A percentile compares a stretch with the other conserved stretches of the same genome.
These are phyloP conservation scores for Cucumis hystrix DNA, from an alignment of 306 rosid species.

Conservation along the genomic window DNA sequence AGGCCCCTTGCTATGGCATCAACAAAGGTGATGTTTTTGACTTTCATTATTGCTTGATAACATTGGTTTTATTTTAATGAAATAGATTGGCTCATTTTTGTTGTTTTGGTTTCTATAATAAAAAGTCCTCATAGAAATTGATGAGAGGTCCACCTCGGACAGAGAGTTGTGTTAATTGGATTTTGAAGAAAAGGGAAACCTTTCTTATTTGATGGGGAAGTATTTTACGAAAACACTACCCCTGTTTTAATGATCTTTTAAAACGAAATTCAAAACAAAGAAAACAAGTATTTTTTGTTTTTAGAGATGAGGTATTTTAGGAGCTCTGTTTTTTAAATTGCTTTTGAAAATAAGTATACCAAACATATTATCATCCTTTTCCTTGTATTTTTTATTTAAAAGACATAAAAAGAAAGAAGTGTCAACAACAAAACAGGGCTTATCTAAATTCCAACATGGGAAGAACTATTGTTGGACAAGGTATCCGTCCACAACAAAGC, in stretches of 20 bases:
- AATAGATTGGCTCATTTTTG: neutral
- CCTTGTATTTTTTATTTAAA: neutral
- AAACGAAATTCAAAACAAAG: neutral
- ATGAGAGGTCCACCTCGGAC: neutral
- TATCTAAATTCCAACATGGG: neutral
- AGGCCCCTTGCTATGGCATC: neutral
- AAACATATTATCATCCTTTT: neutral
- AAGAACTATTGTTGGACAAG: neutral
- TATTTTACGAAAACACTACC: too few relatives aligned
- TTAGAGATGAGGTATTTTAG: neutral
- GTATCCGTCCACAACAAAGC: neutral
- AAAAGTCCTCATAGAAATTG: neutral
- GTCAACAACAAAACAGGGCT: neutral
- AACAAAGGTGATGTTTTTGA: too few relatives aligned
- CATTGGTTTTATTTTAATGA: too few relatives aligned
- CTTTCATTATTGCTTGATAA: too few relatives aligned
- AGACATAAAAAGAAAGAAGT: too few relatives aligned
- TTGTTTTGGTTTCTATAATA: neutral
- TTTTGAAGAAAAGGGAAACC: neutral
- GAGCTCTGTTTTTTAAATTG: neutral
- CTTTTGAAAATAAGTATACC: neutral
- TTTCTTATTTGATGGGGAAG: neutral
- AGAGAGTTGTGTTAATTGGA: neutral
- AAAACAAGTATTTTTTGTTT: too few relatives aligned
- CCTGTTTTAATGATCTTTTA: too few relatives aligned